phyloP scores from a whole-genome alignment of 306 rosid genomes.

The Acacia crassicarpa region DNA sequence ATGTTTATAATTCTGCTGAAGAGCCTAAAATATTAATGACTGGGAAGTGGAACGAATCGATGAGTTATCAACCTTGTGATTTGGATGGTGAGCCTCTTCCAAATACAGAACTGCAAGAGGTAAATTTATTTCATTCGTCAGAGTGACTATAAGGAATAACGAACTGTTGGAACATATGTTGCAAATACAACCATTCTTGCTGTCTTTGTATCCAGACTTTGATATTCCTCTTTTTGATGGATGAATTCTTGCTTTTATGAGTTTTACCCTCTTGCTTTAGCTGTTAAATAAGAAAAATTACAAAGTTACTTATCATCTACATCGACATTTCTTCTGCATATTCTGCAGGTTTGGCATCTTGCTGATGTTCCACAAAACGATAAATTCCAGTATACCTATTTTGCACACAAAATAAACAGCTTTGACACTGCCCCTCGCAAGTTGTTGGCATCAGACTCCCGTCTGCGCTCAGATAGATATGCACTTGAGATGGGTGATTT shows the following conservation, averaged over 20 bases:
- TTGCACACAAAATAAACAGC: constrained; percentile 82
- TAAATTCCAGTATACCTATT: constrained; percentile 70
- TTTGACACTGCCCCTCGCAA: constrained; percentile 69
- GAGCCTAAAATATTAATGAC: constrained; percentile 80
- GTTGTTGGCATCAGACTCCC: constrained; percentile 76
- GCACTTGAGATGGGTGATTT: constrained; percentile 77
- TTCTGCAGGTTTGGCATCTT: constrained; percentile 67
- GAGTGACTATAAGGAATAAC: not conserved
- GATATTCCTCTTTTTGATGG: not conserved
- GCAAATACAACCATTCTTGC: not conserved
- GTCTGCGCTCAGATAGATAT: constrained; percentile 75
- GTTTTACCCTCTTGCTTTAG: not conserved
- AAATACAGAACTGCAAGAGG: constrained; percentile 72
- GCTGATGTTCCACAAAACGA: constrained; percentile 65
- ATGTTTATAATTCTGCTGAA: constrained; percentile 71
- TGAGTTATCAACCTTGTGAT: constrained; percentile 78
- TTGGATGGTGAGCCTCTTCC: constrained; percentile 79
- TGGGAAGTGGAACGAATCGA: constrained; percentile 73
- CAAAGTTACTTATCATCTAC: not conserved
- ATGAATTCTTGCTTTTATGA: not conserved
- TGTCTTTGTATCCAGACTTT: not conserved
- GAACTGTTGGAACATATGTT: not conserved
- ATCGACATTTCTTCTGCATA: not conserved
- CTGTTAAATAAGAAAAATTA: not conserved
- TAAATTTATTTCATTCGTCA: constrained; percentile 11